A percentile compares a stretch with the other conserved stretches of the same genome.
Conservation (phyloP, 116 monocot species). For the Trichopus zeylanicus region DNA sequence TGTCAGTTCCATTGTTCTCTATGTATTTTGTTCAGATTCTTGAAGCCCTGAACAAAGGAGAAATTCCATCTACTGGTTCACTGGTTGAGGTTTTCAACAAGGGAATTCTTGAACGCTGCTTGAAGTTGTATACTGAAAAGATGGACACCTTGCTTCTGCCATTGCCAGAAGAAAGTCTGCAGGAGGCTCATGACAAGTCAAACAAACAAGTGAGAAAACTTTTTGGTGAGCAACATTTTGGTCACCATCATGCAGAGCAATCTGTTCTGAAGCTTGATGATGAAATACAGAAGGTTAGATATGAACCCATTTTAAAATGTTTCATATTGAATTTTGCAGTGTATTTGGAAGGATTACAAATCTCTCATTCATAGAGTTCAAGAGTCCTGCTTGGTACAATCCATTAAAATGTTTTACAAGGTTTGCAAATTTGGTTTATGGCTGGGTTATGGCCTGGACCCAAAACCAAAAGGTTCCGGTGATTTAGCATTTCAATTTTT, state of each 20-base stretch:
- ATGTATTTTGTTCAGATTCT: constrained; percentile 67
- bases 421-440: too few species aligned
- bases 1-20: constrained; percentile 3
- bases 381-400: too few species aligned
- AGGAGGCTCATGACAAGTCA: constrained; percentile 39
- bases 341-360: too few species aligned
- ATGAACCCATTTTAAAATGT: background rate
- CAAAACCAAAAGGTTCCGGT: too few species aligned
- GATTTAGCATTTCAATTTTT: too few species aligned
- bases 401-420: too few species aligned
- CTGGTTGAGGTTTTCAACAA: constrained; percentile 98
- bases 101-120: constrained; percentile 77
- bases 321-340: too few species aligned
- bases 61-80: constrained; percentile 98
- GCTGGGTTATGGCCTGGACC: too few species aligned
- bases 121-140: constrained; percentile 60
- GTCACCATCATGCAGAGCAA: constrained; percentile 69
- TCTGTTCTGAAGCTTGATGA: constrained; percentile 74
- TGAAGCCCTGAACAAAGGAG: constrained; percentile 99
- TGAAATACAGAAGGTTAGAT: constrained; percentile 75
- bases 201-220: constrained; percentile 40
- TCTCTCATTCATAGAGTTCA: too few species aligned
- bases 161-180: constrained; percentile 36
- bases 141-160: constrained; percentile 73
- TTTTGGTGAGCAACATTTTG: constrained; percentile 95